These are phyloP conservation scores for Candida nitratophila DNA, from an alignment of 805 yeast species.

Conservation along the genomic window DNA sequence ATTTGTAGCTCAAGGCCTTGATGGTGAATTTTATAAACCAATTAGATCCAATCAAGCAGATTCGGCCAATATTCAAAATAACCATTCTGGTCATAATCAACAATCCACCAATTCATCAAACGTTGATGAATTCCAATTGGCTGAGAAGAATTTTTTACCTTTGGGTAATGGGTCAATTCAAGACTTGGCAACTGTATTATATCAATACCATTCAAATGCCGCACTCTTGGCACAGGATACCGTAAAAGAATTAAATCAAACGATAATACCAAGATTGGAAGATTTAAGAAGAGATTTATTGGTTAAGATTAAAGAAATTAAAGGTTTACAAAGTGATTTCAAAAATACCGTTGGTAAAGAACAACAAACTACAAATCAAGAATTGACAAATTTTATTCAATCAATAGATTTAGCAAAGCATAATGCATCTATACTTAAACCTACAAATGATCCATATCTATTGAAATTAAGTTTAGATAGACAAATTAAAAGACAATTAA, in stretches of 20 bases:
- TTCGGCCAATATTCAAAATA: slow-evolving; percentile 2
- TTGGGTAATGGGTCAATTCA: slow-evolving; percentile 75
- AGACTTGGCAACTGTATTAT: slow-evolving; percentile 67
- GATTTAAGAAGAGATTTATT: slow-evolving; percentile 68
- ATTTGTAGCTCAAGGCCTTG: slow-evolving; percentile 37
- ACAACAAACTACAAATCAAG: slow-evolving; percentile 54
- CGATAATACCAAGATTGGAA: slow-evolving; percentile 60
- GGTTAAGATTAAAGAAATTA: slow-evolving; percentile 83
- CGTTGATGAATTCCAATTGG: slow-evolving; percentile 26
- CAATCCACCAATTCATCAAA: slow-evolving; percentile 8
- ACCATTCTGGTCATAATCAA: slow-evolving; percentile 5
- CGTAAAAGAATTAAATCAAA: slow-evolving; percentile 52
- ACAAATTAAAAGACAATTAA: slow-evolving; percentile 69
- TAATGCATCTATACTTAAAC: slow-evolving; percentile 34
- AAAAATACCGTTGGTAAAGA: slow-evolving; percentile 68
- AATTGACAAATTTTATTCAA: slow-evolving; percentile 45
- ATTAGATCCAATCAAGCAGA: slow-evolving; percentile 15
- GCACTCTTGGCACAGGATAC: slow-evolving; percentile 52
- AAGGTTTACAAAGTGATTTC: slow-evolving; percentile 76
- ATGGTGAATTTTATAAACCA: slow-evolving; percentile 32
- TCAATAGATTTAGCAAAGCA: slow-evolving; percentile 60
- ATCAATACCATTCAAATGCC: slow-evolving; percentile 45
- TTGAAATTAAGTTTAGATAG: slow-evolving; percentile 65
- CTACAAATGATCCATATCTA: slow-evolving; percentile 75
- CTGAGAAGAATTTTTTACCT: slow-evolving; percentile 57